phyloP scores from a whole-genome alignment of 2,329 filamentous ascomycete genomes.

The Penicillium sp. region DNA sequence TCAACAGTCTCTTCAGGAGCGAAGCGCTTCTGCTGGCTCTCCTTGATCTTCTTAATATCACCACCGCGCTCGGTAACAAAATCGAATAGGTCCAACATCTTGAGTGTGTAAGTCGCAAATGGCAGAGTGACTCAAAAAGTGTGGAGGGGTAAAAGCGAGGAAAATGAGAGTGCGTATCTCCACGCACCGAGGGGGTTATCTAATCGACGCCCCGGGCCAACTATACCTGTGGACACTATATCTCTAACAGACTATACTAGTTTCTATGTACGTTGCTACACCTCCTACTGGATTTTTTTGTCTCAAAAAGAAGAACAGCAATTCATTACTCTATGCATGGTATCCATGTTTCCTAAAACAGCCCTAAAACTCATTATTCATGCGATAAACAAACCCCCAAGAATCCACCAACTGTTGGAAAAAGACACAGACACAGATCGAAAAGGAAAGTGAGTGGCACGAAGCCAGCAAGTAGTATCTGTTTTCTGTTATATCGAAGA shows the following conservation, averaged over 20 bases:
- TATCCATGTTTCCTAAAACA: slow-evolving; percentile 18
- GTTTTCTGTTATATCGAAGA: background rate
- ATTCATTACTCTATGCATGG: slow-evolving; percentile 29
- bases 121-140: slow-evolving; percentile 23
- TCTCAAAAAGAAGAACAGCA: background rate
- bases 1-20: slow-evolving; percentile 84
- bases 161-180: slow-evolving; percentile 14
- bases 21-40: slow-evolving; percentile 82
- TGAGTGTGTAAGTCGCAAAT: slow-evolving; percentile 19
- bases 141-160: slow-evolving; percentile 28
- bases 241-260: background rate
- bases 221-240: background rate
- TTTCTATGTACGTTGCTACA: background rate
- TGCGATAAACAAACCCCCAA: slow-evolving; percentile 18
- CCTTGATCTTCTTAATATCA: slow-evolving; percentile 86
- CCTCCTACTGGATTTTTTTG: background rate
- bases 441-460: background rate
- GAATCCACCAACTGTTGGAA: slow-evolving; percentile 17
- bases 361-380: slow-evolving; percentile 22
- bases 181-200: slow-evolving; percentile 20
- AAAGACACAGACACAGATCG: background rate
- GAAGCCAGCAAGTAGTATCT: background rate
- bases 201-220: slow-evolving; percentile 13
- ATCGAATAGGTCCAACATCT: slow-evolving; percentile 75
- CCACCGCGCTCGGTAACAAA: slow-evolving; percentile 87